phyloP scores from a whole-genome alignment of 2,329 filamentous ascomycete genomes.

The Fusarium xyrophilum region DNA sequence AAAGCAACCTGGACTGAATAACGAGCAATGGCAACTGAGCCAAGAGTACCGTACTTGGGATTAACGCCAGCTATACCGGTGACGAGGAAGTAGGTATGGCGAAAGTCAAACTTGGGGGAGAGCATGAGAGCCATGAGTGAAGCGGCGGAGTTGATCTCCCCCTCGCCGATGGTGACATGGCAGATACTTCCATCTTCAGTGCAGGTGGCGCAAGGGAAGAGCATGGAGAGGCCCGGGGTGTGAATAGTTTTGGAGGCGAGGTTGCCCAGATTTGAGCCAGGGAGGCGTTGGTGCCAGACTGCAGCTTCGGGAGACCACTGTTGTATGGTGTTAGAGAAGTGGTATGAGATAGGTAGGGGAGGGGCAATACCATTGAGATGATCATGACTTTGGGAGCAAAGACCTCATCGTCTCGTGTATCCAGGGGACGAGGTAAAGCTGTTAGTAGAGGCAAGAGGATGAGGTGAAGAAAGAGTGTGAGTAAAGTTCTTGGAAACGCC shows the following conservation, averaged over 20 bases:
- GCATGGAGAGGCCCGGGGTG: conserved; percentile 67
- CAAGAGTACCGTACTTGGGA: conserved; percentile 70
- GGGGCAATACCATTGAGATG: conserved; percentile 62
- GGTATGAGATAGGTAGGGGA: background rate
- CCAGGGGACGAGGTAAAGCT: background rate
- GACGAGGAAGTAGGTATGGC: conserved; percentile 72
- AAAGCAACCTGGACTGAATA: conserved; percentile 77
- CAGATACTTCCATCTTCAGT: conserved; percentile 67
- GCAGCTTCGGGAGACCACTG: conserved; percentile 69
- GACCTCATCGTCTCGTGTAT: background rate
- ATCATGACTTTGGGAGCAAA: conserved; percentile 68
- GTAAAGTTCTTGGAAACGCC: conserved; percentile 6
- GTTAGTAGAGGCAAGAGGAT: background rate
- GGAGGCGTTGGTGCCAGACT: conserved; percentile 65
- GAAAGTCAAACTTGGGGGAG: conserved; percentile 68
- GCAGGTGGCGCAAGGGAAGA: conserved; percentile 71
- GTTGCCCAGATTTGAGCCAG: conserved; percentile 56
- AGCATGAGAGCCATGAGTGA: conserved; percentile 70
- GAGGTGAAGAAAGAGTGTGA: background rate
- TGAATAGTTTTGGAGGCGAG: conserved; percentile 64
- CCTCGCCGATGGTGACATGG: conserved; percentile 72
- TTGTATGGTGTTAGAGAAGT: background rate
- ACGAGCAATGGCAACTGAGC: conserved; percentile 70
- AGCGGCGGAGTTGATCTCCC: conserved; percentile 77
- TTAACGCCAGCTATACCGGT: conserved; percentile 78